Conservation (phyloP, 768 basidiomycete genomes). For the Inosperma sp. region DNA sequence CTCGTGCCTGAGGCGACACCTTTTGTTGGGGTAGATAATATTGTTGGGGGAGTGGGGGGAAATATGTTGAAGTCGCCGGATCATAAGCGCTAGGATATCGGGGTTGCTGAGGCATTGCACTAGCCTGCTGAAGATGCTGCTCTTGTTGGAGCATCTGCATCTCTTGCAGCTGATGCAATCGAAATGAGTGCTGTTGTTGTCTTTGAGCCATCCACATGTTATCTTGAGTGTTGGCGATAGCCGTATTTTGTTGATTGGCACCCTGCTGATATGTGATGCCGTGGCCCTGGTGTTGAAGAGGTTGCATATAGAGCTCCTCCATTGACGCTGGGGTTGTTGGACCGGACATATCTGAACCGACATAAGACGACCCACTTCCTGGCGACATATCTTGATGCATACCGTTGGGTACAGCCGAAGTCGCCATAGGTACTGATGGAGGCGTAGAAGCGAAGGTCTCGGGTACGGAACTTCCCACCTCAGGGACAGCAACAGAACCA, state of each 20-base stretch:
- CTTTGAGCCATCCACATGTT: not conserved
- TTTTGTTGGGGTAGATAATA: conserved; percentile 1
- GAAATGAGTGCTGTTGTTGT: not conserved
- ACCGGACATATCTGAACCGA: conserved; percentile 14
- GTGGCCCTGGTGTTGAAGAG: conserved; percentile 6
- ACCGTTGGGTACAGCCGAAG: not conserved
- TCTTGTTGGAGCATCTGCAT: conserved; percentile 3
- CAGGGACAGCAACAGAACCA: not conserved
- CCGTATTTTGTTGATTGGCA: not conserved
- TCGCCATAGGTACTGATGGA: not conserved
- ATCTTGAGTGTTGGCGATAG: not conserved
- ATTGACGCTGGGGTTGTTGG: conserved; percentile 12
- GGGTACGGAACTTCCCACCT: not conserved
- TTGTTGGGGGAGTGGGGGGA: conserved; percentile 5
- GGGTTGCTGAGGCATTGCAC: not conserved
- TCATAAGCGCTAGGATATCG: conserved; percentile 9
- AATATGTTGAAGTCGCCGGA: conserved; percentile 3
- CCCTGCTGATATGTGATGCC: conserved; percentile 1
- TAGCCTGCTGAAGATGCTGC: conserved; percentile 2
- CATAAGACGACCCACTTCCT: conserved; percentile 12
- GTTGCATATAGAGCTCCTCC: conserved; percentile 8
- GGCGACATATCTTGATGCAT: conserved; percentile 12
- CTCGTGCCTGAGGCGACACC: not conserved
- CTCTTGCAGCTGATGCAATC: conserved; percentile 5
- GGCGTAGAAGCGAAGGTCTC: not conserved